Conservation (phyloP, 352 stramenopile species). For the Halophytophthora batemanensis region DNA sequence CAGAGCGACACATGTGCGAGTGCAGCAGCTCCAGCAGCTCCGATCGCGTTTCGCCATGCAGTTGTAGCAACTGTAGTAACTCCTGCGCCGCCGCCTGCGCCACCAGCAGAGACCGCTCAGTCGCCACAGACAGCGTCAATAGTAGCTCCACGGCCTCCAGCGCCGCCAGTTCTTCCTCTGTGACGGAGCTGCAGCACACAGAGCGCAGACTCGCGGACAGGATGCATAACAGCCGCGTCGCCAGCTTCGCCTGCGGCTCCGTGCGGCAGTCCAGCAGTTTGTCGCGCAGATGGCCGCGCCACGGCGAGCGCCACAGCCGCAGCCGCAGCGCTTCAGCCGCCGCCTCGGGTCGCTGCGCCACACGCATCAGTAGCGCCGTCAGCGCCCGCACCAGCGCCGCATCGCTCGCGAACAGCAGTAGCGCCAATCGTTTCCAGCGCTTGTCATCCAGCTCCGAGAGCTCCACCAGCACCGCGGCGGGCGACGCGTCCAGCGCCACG, state of each 20-base stretch:
- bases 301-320: slow-evolving; percentile 15
- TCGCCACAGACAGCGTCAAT: slow-evolving; percentile 14
- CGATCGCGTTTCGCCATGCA: too few species aligned
- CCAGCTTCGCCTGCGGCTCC: slow-evolving; percentile 16
- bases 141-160: slow-evolving; percentile 27
- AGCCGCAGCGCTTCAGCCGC: slow-evolving; percentile 6
- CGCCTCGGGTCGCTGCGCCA: not conserved
- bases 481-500: slow-evolving; percentile 9
- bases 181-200: too few species aligned
- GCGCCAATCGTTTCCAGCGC: slow-evolving; percentile 20
- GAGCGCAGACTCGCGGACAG: slow-evolving; percentile 19
- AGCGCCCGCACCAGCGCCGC: slow-evolving; percentile 16
- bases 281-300: slow-evolving; percentile 19
- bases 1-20: slow-evolving; percentile 22
- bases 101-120: slow-evolving; percentile 7
- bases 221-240: slow-evolving; percentile 24
- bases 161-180: slow-evolving; percentile 1
- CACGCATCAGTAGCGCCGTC: slow-evolving; percentile 18
- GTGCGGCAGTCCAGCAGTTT: slow-evolving; percentile 22
- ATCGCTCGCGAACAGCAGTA: slow-evolving; percentile 24
- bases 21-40: slow-evolving; percentile 8
- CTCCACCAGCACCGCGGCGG: slow-evolving; percentile 7
- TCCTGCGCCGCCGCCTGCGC: slow-evolving; percentile 11
- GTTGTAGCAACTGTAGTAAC: slow-evolving; percentile 17
- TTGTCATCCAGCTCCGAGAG: slow-evolving; percentile 17